Evolutionary conservation across 257 asterid species (phyloP).

Genomic region (Datura wrightii): DNA sequence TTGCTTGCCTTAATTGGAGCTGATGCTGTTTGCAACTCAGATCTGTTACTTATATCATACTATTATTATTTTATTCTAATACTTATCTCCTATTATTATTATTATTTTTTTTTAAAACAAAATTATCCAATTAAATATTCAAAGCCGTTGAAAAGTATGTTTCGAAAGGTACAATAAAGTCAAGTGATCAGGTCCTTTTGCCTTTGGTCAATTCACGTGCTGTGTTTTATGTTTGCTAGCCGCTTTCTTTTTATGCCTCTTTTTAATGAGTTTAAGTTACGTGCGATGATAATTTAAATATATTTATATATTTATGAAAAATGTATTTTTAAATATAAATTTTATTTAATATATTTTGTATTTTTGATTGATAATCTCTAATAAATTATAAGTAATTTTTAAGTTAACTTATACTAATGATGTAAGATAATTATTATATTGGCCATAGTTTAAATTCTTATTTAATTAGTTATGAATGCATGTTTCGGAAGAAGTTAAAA

Average conservation of each 20-base stretch:
- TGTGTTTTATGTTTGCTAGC: background rate
- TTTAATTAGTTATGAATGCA: background rate
- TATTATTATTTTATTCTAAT: too few relatives aligned
- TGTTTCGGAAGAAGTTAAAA: background rate
- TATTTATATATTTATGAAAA: too few relatives aligned
- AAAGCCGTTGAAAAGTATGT: background rate
- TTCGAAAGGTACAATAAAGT: background rate
- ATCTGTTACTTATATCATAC: too few relatives aligned
- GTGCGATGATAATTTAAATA: background rate
- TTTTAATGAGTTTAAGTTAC: background rate
- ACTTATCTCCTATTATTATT: background rate
- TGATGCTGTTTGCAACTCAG: too few relatives aligned
- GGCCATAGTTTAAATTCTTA: background rate
- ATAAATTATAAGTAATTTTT: background rate
- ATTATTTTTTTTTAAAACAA: too few relatives aligned
- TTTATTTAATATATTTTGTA: background rate
- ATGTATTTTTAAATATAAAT: too few relatives aligned
- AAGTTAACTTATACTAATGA: background rate
- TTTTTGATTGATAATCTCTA: background rate
- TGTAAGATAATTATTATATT: background rate
- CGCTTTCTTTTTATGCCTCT: background rate
- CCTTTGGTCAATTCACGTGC: slow-evolving; percentile 24
- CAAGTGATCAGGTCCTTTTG: slow-evolving; percentile 10
- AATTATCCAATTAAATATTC: background rate
- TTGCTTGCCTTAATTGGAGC: too few relatives aligned